phyloP scores from a whole-genome alignment of 2,329 filamentous ascomycete genomes.

The Ophiostoma fasciatum region DNA sequence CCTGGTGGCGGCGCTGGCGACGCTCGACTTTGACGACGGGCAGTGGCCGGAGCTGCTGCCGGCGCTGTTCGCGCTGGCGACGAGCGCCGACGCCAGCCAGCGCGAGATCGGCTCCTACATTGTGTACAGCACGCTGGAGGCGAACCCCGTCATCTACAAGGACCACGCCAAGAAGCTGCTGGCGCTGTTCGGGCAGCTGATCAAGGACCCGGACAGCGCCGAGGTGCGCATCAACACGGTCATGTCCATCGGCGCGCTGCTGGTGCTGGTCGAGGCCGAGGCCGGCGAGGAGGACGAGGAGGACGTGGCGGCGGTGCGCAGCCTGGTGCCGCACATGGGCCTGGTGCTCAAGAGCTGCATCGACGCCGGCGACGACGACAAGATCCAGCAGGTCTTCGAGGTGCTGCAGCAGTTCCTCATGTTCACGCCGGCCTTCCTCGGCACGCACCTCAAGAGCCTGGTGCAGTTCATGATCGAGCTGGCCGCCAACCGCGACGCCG shows the following conservation, averaged over 20 bases:
- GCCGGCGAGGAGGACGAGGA: slow-evolving; percentile 70
- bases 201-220: slow-evolving; percentile 77
- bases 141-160: slow-evolving; percentile 68
- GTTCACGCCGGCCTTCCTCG: slow-evolving; percentile 74
- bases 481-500: slow-evolving; percentile 57
- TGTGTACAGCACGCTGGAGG: slow-evolving; percentile 81
- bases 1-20: slow-evolving; percentile 74
- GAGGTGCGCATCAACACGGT: slow-evolving; percentile 93
- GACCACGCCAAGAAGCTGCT: slow-evolving; percentile 72
- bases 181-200: slow-evolving; percentile 69
- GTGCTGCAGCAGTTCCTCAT: slow-evolving; percentile 92
- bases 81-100: slow-evolving; percentile 58
- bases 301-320: slow-evolving; percentile 60
- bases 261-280: slow-evolving; percentile 80
- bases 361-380: slow-evolving; percentile 68
- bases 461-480: slow-evolving; percentile 90
- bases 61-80: slow-evolving; percentile 65
- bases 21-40: slow-evolving; percentile 72
- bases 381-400: slow-evolving; percentile 81
- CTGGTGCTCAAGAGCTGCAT: slow-evolving; percentile 75
- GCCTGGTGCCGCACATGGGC: slow-evolving; percentile 76
- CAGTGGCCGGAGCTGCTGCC: slow-evolving; percentile 73
- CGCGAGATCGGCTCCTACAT: slow-evolving; percentile 89
- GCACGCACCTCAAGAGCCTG: slow-evolving; percentile 75
- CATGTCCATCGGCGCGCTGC: slow-evolving; percentile 73